Conservation (phyloP, 306 rosid genomes). For the Vachellia collinsii region DNA sequence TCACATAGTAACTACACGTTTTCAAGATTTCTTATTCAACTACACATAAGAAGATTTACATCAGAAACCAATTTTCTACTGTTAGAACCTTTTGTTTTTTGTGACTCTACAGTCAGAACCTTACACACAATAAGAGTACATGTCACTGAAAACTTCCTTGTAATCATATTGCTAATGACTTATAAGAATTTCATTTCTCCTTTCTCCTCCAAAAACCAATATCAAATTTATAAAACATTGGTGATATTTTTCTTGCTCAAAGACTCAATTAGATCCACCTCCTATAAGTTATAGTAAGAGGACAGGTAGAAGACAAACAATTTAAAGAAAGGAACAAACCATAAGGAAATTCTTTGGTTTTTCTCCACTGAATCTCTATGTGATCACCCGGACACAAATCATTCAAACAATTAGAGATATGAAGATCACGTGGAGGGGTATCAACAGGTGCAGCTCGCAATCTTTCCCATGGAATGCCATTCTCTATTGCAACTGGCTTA, state of each 20-base stretch:
- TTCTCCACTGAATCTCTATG: conserved; percentile 96
- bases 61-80: neutral
- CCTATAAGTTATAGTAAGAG: neutral
- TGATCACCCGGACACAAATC: conserved; percentile 84
- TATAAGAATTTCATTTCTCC: neutral
- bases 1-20: neutral
- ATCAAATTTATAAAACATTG: conserved; percentile 32
- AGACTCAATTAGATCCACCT: conserved; percentile 18
- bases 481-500: conserved; percentile 71
- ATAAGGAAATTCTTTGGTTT: conserved; percentile 91
- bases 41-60: neutral
- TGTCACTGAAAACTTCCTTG: neutral
- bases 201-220: conserved; percentile 2
- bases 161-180: neutral
- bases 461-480: conserved; percentile 80
- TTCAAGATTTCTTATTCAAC: neutral
- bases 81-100: neutral
- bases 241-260: conserved; percentile 16
- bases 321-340: conserved; percentile 61
- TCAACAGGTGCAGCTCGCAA: conserved; percentile 78
- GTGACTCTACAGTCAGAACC: neutral
- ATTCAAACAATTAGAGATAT: conserved; percentile 66
- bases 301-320: conserved; percentile 19
- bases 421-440: conserved; percentile 79
- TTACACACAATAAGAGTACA: neutral